A percentile compares a stretch with the other conserved stretches of the same genome.
phyloP scores from a whole-genome alignment of 2,329 filamentous ascomycete genomes.

The Venturia carpophila region DNA sequence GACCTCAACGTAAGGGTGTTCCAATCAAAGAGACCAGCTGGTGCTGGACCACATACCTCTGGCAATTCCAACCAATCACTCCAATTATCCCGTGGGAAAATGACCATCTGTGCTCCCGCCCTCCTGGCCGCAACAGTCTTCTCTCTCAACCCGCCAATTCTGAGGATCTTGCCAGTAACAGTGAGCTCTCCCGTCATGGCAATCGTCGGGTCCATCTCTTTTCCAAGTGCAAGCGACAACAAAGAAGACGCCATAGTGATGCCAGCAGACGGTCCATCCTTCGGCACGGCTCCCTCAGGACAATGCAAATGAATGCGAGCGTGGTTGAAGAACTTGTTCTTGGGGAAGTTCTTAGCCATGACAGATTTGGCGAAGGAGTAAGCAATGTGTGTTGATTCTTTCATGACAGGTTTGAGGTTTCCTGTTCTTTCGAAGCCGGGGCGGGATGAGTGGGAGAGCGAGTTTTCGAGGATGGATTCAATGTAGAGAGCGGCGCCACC shows the following conservation, averaged over 20 bases:
- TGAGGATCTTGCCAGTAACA: conserved; percentile 88
- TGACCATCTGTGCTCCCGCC: conserved; percentile 84
- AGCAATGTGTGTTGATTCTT: conserved; percentile 89
- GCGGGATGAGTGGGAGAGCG: conserved; percentile 63
- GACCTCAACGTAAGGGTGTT: not conserved
- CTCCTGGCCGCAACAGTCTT: conserved; percentile 94
- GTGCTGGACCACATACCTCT: conserved; percentile 57
- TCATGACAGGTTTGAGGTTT: conserved; percentile 95
- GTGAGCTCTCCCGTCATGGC: conserved; percentile 98
- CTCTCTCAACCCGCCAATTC: conserved; percentile 88
- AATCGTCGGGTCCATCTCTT: conserved; percentile 71
- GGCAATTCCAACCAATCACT: conserved; percentile 97
- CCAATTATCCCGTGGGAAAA: conserved; percentile 92
- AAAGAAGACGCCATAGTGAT: conserved; percentile 98
- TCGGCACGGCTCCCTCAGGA: conserved; percentile 89
- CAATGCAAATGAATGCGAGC: conserved; percentile 93
- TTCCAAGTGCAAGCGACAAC: conserved; percentile 74
- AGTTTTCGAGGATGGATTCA: conserved; percentile 86
- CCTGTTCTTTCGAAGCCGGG: conserved; percentile 85
- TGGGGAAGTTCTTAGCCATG: conserved; percentile 74
- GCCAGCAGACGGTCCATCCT: conserved; percentile 73
- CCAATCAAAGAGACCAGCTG: not conserved
- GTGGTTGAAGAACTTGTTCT: conserved; percentile 94
- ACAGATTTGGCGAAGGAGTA: conserved; percentile 93
- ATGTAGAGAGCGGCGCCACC: conserved; percentile 95